Evolutionary conservation across 2,329 filamentous ascomycete genomes (phyloP).

Genomic region (Aspergillus sergii): DNA sequence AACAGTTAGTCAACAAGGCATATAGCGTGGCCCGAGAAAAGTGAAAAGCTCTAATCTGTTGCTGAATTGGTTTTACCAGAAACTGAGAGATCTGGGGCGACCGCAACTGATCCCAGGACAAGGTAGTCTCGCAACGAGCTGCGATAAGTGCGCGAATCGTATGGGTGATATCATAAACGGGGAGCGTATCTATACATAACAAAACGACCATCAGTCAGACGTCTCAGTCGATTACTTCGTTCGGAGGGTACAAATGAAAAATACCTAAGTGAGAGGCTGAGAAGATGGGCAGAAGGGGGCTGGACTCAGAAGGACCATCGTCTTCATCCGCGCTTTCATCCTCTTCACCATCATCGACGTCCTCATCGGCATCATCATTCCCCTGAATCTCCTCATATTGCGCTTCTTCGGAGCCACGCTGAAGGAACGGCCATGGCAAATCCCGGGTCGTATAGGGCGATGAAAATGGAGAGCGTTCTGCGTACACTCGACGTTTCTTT

Average conservation of each 20-base stretch:
- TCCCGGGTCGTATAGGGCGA: conserved; percentile 30
- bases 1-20: conserved; percentile 87
- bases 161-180: conserved; percentile 88
- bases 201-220: neutral
- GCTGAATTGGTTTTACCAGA: conserved; percentile 90
- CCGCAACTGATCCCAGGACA: conserved; percentile 92
- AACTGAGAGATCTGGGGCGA: conserved; percentile 97
- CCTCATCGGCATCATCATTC: conserved; percentile 44
- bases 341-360: conserved; percentile 40
- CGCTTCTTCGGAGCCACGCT: conserved; percentile 11
- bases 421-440: conserved; percentile 23
- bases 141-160: conserved; percentile 83
- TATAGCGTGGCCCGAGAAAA: conserved; percentile 87
- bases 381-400: conserved; percentile 29
- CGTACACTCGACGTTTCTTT: conserved; percentile 29
- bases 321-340: conserved; percentile 46
- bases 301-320: conserved; percentile 48
- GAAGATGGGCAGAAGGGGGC: conserved; percentile 73
- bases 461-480: conserved; percentile 32
- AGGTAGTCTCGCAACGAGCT: conserved; percentile 83
- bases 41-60: conserved; percentile 79
- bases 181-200: conserved; percentile 69
- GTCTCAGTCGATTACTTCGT: neutral
- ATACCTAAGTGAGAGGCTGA: conserved; percentile 75
- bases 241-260: conserved; percentile 6